Conservation (phyloP, 768 basidiomycete species). For the Cystofilobasidium capitatum region DNA sequence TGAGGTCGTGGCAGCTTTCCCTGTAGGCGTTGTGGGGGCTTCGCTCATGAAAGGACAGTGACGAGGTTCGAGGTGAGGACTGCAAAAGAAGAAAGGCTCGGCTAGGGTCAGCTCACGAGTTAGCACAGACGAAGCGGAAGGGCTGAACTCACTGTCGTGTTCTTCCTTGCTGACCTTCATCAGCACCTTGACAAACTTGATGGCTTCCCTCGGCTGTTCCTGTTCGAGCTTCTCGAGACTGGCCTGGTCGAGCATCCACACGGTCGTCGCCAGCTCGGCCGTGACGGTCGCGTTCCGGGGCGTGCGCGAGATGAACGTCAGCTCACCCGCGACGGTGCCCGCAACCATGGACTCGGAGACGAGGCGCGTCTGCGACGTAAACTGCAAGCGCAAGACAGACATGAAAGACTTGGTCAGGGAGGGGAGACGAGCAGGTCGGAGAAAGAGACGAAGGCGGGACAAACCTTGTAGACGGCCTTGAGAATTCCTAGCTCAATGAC, state of each 20-base stretch:
- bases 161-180: constrained; percentile 31
- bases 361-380: not conserved
- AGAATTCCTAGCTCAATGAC: constrained; percentile 80
- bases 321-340: constrained; percentile 82
- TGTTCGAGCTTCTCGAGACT: constrained; percentile 55
- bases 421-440: not conserved
- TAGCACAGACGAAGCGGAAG: no score
- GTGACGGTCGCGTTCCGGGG: constrained; percentile 75
- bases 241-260: constrained; percentile 68
- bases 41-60: constrained; percentile 1
- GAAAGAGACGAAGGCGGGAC: not conserved
- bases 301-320: constrained; percentile 69
- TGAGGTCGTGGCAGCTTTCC: no score
- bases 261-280: constrained; percentile 62
- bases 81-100: not conserved
- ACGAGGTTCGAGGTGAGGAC: constrained; percentile 15
- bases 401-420: not conserved
- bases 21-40: not conserved
- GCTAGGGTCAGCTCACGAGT: not conserved
- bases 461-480: constrained; percentile 56
- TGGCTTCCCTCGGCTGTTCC: constrained; percentile 49
- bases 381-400: not conserved
- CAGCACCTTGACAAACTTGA: constrained; percentile 37
- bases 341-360: constrained; percentile 4
- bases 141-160: not conserved